Percentiles rank a stretch among this genome's conserved stretches.
These are phyloP conservation scores for Ambrosia hybrid DNA, from an alignment of 140 eudicot genomes.

Conservation along the genomic window DNA sequence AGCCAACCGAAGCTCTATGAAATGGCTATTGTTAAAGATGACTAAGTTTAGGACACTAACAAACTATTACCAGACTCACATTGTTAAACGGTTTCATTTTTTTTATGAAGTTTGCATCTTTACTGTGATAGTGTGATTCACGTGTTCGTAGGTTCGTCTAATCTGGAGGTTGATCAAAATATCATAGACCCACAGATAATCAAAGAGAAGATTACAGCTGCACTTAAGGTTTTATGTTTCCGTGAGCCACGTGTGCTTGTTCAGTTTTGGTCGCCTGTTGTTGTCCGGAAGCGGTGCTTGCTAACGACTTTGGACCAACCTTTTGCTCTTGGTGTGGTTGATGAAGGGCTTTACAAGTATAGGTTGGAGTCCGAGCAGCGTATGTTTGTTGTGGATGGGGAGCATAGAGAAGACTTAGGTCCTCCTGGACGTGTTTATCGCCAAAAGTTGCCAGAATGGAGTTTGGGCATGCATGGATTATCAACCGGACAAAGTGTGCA, in stretches of 20 bases:
- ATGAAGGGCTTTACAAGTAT: constrained; percentile 30
- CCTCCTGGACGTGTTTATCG: constrained; percentile 36
- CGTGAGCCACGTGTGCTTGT: constrained; percentile 23
- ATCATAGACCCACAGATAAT: constrained; percentile 1
- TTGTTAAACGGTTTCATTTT: not conserved
- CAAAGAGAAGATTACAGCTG: constrained; percentile 8
- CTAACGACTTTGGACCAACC: constrained; percentile 32
- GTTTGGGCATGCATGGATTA: constrained; percentile 3
- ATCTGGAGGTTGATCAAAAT: not conserved
- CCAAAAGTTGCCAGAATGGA: constrained; percentile 27
- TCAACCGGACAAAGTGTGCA: constrained; percentile 1
- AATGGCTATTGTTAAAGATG: too few species aligned
- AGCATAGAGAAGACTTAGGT: constrained; percentile 13
- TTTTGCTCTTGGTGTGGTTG: constrained; percentile 27
- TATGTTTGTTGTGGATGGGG: constrained; percentile 15
- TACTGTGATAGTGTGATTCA: not conserved
- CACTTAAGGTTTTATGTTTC: not conserved
- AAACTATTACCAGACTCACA: too few species aligned
- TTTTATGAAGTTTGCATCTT: not conserved
- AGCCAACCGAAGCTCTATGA: too few species aligned
- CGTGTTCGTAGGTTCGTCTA: not conserved
- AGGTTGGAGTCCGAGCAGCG: constrained; percentile 23
- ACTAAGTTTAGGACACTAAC: too few species aligned
- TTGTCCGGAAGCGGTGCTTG: constrained; percentile 13
- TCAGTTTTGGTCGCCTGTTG: constrained; percentile 25